Conservation (phyloP, 768 basidiomycete genomes). For the Nevesoporus exiguus region DNA sequence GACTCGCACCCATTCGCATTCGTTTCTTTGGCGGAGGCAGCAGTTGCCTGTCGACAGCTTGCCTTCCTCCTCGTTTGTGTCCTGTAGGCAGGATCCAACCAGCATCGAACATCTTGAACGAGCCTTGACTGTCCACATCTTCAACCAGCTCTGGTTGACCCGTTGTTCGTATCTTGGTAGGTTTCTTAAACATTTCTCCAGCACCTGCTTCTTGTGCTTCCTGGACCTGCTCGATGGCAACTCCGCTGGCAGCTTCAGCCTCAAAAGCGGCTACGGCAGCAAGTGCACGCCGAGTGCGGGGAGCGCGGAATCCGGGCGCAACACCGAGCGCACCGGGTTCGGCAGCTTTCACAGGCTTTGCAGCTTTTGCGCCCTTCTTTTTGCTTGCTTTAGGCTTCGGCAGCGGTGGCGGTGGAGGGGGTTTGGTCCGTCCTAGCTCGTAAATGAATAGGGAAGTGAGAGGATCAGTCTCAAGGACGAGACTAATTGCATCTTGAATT, state of each 20-base stretch:
- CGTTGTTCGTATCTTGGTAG: conserved; percentile 18
- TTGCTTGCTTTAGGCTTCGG: conserved; percentile 41
- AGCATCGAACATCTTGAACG: conserved; percentile 78
- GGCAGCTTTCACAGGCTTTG: conserved; percentile 16
- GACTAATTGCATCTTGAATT: conserved; percentile 50
- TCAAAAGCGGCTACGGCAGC: conserved; percentile 46
- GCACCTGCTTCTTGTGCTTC: conserved; percentile 3
- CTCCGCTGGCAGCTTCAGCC: conserved; percentile 31
- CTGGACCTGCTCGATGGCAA: conserved; percentile 9
- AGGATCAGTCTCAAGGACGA: conserved; percentile 55
- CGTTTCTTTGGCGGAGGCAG: conserved; percentile 56
- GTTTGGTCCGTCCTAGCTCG: conserved; percentile 60
- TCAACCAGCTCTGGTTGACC: conserved; percentile 50
- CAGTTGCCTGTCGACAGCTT: conserved; percentile 40
- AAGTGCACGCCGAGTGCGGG: conserved; percentile 44
- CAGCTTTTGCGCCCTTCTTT: conserved; percentile 33
- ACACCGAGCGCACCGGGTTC: conserved; percentile 34
- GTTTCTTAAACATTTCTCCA: conserved; percentile 27
- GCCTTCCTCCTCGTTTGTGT: conserved; percentile 60
- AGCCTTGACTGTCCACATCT: conserved; percentile 66
- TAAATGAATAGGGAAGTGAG: conserved; percentile 65
- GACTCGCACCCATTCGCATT: conserved; percentile 41
- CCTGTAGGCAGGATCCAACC: conserved; percentile 87
- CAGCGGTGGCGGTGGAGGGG: conserved; percentile 55
- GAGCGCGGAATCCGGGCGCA: conserved; percentile 45